Evolutionary conservation across 768 basidiomycete genomes (phyloP), one percentile per base, ranked within the genome.

Genomic region (Aureoboletus auriporus): DNA sequence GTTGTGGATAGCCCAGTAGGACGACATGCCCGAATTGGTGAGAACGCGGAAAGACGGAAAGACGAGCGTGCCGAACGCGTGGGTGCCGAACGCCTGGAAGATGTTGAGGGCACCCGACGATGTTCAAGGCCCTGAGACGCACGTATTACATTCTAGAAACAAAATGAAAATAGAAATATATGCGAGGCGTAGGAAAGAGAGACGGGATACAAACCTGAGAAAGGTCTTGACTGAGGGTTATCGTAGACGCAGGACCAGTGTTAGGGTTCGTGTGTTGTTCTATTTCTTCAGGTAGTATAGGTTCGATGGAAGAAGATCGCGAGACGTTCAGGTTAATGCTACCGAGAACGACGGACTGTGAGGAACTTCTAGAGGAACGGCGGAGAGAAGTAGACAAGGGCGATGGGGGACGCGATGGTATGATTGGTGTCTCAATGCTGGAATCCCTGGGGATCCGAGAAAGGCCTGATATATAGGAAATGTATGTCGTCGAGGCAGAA

Each of bases 191-290:
- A 33, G 14, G 14, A 14, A 35, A 16, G 11, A 47, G 14, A 37
- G 35, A 44, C 4, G 4, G 11, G 16, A 46, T 31, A 16, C 56
- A 6, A 50, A 68, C 66, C 66, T 65, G 66, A 42, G 39, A 47
- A 17, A 67, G 59, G 38, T 64, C 64, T 48, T 63, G 66, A 33
- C 64, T 65, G 13, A 44, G 42, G 5, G 64, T 67, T 23, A 59
- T 41, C 8, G 37, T 62, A 14, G 54, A 49, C 9, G 8, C 20
- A 8, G 48, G 35, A 7, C 23, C 56, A 7, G 23, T 33, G 17
- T 56, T 61, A 1, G 36, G 39, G 14, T 52, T 37, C 23, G 23
- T 35, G 8, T 53, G 35, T 16, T 47, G 35, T 27, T 60, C 54
- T 3, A 28, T 40, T 47, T 50, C 57, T 31, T 57, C 63, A 16